These are phyloP conservation scores for Helotiales sp. DNA, from an alignment of 2,329 filamentous ascomycete species.

Conservation along the genomic window DNA sequence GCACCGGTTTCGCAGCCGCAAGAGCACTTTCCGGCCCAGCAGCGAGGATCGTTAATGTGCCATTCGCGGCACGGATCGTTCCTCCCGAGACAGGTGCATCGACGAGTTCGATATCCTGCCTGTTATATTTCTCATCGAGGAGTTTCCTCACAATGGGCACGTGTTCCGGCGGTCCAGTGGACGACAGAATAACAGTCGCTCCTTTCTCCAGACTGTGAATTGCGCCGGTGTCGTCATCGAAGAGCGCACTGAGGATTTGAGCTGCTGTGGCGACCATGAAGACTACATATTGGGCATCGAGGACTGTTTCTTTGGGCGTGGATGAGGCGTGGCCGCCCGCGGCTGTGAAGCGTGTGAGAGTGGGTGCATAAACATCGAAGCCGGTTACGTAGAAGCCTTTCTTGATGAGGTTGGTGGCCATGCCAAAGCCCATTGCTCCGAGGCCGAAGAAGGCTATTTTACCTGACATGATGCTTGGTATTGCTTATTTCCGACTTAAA, in stretches of 20 bases:
- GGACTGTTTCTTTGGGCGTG: constrained; percentile 66
- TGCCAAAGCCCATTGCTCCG: constrained; percentile 82
- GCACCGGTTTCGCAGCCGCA: constrained; percentile 59
- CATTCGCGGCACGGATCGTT: constrained; percentile 68
- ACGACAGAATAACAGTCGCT: constrained; percentile 68
- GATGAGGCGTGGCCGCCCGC: constrained; percentile 65
- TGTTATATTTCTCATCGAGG: constrained; percentile 58
- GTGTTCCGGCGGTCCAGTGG: constrained; percentile 72
- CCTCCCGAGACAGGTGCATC: constrained; percentile 78
- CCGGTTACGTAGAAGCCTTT: constrained; percentile 70
- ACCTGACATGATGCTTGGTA: constrained; percentile 12
- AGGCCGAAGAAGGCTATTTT: constrained; percentile 56
- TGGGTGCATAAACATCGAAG: constrained; percentile 72
- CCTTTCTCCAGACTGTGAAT: constrained; percentile 55
- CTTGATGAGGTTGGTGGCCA: constrained; percentile 75
- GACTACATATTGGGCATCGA: constrained; percentile 64
- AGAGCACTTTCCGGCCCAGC: constrained; percentile 63
- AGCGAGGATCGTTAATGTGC: constrained; percentile 78
- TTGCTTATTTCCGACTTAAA: neutral
- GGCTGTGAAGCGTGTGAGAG: constrained; percentile 66
- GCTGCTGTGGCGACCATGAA: constrained; percentile 78
- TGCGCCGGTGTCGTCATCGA: constrained; percentile 61
- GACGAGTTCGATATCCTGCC: constrained; percentile 68
- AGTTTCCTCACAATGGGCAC: constrained; percentile 63
- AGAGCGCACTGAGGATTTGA: constrained; percentile 69